A percentile compares a stretch with the other conserved stretches of the same genome.
Conservation (phyloP, 371 early-diverging fungal species). For the Syncephalastrum monosporum region DNA sequence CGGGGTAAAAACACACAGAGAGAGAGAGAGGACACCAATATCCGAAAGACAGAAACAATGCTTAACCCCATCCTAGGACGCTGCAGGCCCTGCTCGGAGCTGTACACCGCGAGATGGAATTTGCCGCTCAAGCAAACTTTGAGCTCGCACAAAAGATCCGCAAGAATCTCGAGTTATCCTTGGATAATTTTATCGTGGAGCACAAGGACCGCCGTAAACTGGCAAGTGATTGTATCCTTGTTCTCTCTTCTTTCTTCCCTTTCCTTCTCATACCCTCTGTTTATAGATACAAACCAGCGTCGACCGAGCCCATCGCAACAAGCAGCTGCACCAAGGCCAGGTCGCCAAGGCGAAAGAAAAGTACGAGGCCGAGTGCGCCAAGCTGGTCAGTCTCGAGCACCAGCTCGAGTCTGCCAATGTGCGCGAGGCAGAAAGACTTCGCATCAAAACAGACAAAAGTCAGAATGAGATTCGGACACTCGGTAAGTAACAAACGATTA, state of each 20-base stretch:
- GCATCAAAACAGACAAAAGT: constrained; percentile 32
- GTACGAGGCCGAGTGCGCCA: constrained; percentile 65
- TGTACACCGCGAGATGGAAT: constrained; percentile 79
- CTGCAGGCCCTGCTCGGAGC: constrained; percentile 66
- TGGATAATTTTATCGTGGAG: constrained; percentile 73
- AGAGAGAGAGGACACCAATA: neutral
- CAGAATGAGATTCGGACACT: constrained; percentile 36
- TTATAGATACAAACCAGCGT: constrained; percentile 45
- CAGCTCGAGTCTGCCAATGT: constrained; percentile 33
- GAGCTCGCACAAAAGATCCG: constrained; percentile 80
- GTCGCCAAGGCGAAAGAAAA: constrained; percentile 61
- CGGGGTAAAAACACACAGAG: constrained; percentile 58
- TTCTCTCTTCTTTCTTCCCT: neutral
- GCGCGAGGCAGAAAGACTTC: constrained; percentile 35
- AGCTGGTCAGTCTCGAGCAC: constrained; percentile 33
- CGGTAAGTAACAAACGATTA: constrained; percentile 14
- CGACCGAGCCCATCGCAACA: constrained; percentile 56
- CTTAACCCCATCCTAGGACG: constrained; percentile 42
- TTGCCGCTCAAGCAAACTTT: constrained; percentile 70
- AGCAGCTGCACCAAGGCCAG: constrained; percentile 44
- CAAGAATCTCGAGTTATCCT: constrained; percentile 70
- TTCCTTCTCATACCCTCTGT: neutral
- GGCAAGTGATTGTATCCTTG: constrained; percentile 23
- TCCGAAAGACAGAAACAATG: neutral
- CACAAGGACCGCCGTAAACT: constrained; percentile 78